These are phyloP conservation scores for Moesziomyces parantarcticus DNA, from an alignment of 1,284 basidiomycete species.

Conservation along the genomic window DNA sequence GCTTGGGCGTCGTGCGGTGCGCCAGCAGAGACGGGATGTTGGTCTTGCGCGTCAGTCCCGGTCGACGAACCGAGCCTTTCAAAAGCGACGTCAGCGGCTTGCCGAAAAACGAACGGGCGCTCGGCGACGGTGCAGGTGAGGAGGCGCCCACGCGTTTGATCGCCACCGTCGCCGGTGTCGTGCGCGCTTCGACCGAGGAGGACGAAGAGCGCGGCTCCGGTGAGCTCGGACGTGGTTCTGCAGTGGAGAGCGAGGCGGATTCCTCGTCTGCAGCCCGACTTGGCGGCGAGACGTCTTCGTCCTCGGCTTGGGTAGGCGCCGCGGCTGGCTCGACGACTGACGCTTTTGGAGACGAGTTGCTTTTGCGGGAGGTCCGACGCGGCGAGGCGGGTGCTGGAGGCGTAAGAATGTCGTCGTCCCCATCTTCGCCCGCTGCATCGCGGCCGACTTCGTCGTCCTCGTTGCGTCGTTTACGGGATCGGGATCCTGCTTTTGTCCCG, in stretches of 20 bases:
- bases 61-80: constrained; percentile 23
- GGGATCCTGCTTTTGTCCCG: background rate
- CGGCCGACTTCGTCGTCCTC: constrained; percentile 4
- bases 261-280: too few relatives aligned
- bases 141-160: constrained; percentile 28
- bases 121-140: constrained; percentile 5
- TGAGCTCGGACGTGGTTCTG: too few relatives aligned
- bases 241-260: too few relatives aligned
- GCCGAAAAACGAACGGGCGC: constrained; percentile 36
- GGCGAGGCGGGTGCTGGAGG: constrained; percentile 20
- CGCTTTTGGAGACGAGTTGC: constrained; percentile 25
- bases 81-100: constrained; percentile 36
- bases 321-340: constrained; percentile 1
- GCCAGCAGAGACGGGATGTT: constrained; percentile 46
- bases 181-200: background rate
- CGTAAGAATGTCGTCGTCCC: constrained; percentile 21
- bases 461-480: background rate
- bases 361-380: constrained; percentile 17
- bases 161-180: constrained; percentile 11
- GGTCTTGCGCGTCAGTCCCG: constrained; percentile 42
- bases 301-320: too few relatives aligned
- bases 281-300: too few relatives aligned
- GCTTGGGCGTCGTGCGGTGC: constrained; percentile 34
- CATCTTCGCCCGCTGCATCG: background rate
- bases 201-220: too few relatives aligned